Evolutionary conservation across 106 monocot genomes (phyloP).

Genomic region (Dendrobium nobile): DNA sequence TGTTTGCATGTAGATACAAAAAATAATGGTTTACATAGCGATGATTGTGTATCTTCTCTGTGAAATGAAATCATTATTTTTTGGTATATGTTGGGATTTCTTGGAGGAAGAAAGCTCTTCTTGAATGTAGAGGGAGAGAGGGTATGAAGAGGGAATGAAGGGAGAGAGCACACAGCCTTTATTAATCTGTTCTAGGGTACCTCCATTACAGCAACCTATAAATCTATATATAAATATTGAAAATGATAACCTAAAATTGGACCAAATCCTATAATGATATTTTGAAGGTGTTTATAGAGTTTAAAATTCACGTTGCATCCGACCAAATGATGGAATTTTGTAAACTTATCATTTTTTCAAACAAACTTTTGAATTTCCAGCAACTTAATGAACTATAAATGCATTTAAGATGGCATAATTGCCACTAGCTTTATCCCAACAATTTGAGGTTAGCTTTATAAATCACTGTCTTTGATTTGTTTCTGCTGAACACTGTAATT

Average conservation of each 20-base stretch:
- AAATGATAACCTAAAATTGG: too few species aligned
- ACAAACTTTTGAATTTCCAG: background rate
- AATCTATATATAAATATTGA: too few species aligned
- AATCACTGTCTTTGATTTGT: background rate
- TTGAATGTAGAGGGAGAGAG: too few species aligned
- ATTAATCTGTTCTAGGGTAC: too few species aligned
- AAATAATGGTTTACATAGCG: background rate
- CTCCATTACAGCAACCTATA: too few species aligned
- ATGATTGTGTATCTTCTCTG: background rate
- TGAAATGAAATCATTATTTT: background rate
- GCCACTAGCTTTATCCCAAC: background rate
- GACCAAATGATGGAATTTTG: too few species aligned
- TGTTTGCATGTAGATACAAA: background rate
- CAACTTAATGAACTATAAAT: background rate
- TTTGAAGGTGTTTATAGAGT: background rate
- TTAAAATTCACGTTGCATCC: background rate
- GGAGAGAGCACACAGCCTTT: too few species aligned
- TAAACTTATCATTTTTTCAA: background rate
- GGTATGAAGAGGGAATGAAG: too few species aligned
- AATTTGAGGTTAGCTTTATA: background rate
- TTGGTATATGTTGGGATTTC: too few species aligned
- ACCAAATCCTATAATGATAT: background rate
- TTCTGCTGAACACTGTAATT: background rate
- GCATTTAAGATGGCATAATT: background rate
- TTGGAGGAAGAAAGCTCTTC: too few species aligned